Base-by-base conservation (phyloP, 805 yeast genomes). In the Jamesozyma spencerorum region DNA sequence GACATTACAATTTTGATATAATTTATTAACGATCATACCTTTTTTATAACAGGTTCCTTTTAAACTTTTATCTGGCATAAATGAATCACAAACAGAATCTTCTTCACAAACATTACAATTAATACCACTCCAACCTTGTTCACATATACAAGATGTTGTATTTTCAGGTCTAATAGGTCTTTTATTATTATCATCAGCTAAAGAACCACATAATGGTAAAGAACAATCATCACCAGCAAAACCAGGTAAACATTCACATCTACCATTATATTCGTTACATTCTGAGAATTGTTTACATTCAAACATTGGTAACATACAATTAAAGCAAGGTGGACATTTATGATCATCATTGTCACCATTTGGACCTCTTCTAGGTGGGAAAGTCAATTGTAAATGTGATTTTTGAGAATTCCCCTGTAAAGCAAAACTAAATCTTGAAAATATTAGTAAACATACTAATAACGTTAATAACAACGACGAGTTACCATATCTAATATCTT, bases 171-270 rank as follows among this genome's bases (percentile, higher is more conserved):
- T 68, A 11, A 72, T 49, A 0, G 95, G 95, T 43, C 97, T 70
- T 20, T 54, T 45, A 30, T 60, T 56, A 41, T 68, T 65, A 33
- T 66, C 65, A 6, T 42, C 34, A 0, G 79, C 62, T 14, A 88
- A 68, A 0, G 85, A 70, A 1, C 97, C 98, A 67, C 98, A 92
- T 18, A 74, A 62, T 2, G 98, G 97, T 51, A 74, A 73, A 1
- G 86, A 73, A 62, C 98, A 92, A 59, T 92, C 96, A 53, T 78
- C 77, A 6, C 97, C 97, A 3, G 95, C 96, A 65, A 81, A 92
- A 0, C 98, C 98, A 30, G 77, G 79, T 33, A 85, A 75, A 64
- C 98, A 92, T 40, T 85, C 94, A 66, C 98, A 92, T 55, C 79
- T 72, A 1, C 98, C 98, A 4, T 90, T 84, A 61, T 69, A 85